phyloP scores from a whole-genome alignment of 768 basidiomycete species.

The Boletus tomentosulus region DNA sequence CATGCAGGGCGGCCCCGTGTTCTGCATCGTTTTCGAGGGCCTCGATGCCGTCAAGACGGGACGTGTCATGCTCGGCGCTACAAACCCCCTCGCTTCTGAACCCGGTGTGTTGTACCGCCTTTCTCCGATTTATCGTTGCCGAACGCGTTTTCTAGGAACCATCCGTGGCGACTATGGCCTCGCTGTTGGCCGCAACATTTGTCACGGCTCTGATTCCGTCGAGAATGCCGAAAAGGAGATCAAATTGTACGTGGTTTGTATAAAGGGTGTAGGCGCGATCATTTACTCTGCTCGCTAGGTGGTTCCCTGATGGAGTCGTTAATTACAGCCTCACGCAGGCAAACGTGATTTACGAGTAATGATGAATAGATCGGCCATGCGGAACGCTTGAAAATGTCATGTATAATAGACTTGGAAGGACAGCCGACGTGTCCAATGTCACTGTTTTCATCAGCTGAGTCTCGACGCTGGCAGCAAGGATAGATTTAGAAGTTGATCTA shows the following conservation, averaged over 20 bases:
- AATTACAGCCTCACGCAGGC: conserved; percentile 67
- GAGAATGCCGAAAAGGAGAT: conserved; percentile 95
- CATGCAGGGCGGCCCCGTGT: conserved; percentile 94
- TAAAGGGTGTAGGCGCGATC: background rate
- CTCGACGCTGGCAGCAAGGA: background rate
- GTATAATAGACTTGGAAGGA: conserved; percentile 18
- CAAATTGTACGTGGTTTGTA: conserved; percentile 55
- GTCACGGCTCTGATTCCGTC: conserved; percentile 87
- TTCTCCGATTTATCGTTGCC: background rate
- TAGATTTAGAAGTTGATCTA: background rate
- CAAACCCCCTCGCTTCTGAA: conserved; percentile 89
- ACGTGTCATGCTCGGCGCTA: conserved; percentile 92
- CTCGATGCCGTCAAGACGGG: conserved; percentile 93
- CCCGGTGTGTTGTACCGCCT: conserved; percentile 52
- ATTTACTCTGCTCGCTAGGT: conserved; percentile 42
- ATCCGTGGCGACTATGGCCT: conserved; percentile 96
- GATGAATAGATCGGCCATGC: conserved; percentile 15
- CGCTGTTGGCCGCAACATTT: conserved; percentile 92
- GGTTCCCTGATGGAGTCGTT: conserved; percentile 85
- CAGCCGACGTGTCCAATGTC: background rate
- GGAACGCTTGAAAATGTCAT: conserved; percentile 3
- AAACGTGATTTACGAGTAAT: conserved; percentile 76
- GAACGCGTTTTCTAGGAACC: conserved; percentile 52
- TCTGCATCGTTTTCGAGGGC: conserved; percentile 95
- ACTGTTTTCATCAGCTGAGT: background rate